Evolutionary conservation across 331 rosid species (phyloP), one percentile per base, ranked within the genome.

Genomic region (Acacia concinna): DNA sequence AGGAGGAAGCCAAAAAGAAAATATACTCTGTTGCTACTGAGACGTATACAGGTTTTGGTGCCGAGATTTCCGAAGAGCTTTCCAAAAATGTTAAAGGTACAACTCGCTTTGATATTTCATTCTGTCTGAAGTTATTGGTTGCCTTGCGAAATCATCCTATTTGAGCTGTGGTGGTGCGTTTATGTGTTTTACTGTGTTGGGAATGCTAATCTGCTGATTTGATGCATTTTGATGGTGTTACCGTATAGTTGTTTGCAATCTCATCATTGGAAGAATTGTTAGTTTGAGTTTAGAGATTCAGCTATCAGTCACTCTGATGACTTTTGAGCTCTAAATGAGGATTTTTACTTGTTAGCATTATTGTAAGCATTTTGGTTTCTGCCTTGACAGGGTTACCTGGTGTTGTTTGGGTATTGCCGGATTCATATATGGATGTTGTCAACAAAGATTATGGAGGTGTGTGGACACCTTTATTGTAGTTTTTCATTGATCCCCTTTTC

Each of bases 341-440:
- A 74, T 47, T n/a, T n/a, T n/a, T n/a, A n/a, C n/a, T n/a, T 46
- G 70, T 49, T 13, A 44, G 38, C 56, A 51, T 68, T 20, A 51
- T 8, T 18, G 3, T 78, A 13, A n/a, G 38, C 46, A 17, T 73
- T 47, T 71, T 47, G 47, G 38, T 34, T 82, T 68, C 23, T 80
- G 32, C 51, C 52, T 84, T 74, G 43, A 84, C 41, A 95, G 99
- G 65, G 67, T 74, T 84, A 59, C 91, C 98, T 28, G 91, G 87
- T 80, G 98, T 95, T 79, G 88, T 90, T 67, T 95, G 99, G 99
- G 98, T 95, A 35, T 86, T 95, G 62, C 99, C 99, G 13, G 97
- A 95, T 91, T 95, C 99, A 7, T 95, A 93, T 78, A 90, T 93
- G 25, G 98, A 95, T 75, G 93, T 95, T 75, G 93, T 89, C 57